Percentiles rank a stretch among this genome's conserved stretches.
Evolutionary conservation across 768 basidiomycete species (phyloP).

Genomic region (Russula griseocarnosa): DNA sequence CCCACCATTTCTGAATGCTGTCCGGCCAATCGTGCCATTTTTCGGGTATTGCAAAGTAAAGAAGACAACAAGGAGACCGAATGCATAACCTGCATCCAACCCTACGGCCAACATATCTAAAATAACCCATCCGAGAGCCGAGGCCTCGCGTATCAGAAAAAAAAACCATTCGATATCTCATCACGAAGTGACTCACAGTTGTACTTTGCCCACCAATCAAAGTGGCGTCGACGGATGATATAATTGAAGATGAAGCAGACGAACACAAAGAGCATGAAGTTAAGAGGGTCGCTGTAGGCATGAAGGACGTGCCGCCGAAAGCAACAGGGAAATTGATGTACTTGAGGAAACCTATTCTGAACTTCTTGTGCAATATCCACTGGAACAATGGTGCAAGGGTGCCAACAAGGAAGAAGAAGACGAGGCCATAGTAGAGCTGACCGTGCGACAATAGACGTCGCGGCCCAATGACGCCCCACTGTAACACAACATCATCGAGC

Average conservation of each 20-base stretch:
- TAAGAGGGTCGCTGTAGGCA: no score
- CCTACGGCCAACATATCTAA: no score
- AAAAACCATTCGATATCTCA: conserved; percentile 30
- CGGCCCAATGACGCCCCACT: conserved; percentile 72
- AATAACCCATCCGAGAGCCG: no score
- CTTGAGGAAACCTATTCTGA: conserved; percentile 35
- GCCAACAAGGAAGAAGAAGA: conserved; percentile 77
- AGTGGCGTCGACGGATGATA: conserved; percentile 38
- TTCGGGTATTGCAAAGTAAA: no score
- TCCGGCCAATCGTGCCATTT: no score
- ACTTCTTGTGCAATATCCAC: conserved; percentile 44
- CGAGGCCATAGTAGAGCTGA: conserved; percentile 35
- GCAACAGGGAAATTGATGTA: conserved; percentile 57
- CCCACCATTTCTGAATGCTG: no score
- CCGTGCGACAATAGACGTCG: conserved; percentile 34
- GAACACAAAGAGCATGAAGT: conserved; percentile 38
- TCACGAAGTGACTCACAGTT: conserved; percentile 31
- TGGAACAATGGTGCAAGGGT: conserved; percentile 53
- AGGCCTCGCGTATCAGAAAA: no score
- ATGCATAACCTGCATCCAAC: no score
- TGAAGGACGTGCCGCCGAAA: conserved; percentile 35
- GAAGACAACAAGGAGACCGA: no score
- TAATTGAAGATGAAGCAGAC: conserved; percentile 40
- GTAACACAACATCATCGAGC: background rate
- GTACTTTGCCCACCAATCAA: conserved; percentile 42